phyloP scores from a whole-genome alignment of 1,139 yeast species.

The Lodderomyces pseudojiufengensis region DNA sequence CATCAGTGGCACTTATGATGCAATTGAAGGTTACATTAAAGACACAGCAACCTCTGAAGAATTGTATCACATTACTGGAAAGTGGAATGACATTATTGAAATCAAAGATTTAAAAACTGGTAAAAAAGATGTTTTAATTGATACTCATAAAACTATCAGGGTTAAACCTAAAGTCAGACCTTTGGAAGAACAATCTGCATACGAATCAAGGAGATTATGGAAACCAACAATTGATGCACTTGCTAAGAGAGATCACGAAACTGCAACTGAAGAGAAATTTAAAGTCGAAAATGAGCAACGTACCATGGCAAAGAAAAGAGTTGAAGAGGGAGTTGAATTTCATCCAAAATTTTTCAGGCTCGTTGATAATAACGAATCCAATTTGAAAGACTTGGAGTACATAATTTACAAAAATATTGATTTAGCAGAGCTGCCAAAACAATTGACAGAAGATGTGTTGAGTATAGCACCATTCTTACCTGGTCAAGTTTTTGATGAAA shows the following conservation, averaged over 20 bases:
- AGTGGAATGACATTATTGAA: conserved; percentile 88
- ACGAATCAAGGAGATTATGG: conserved; percentile 86
- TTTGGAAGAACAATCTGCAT: conserved; percentile 69
- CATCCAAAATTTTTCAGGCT: conserved; percentile 71
- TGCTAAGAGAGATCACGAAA: conserved; percentile 66
- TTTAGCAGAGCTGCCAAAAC: conserved; percentile 41
- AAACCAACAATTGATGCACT: conserved; percentile 74
- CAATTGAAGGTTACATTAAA: conserved; percentile 72
- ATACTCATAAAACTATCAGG: conserved; percentile 53
- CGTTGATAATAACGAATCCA: conserved; percentile 18
- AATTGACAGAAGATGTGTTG: conserved; percentile 51
- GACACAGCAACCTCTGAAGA: conserved; percentile 50
- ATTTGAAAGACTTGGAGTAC: conserved; percentile 50
- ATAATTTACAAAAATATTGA: conserved; percentile 55
- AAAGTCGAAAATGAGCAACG: conserved; percentile 85
- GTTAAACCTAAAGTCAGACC: conserved; percentile 71
- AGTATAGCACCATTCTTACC: conserved; percentile 74
- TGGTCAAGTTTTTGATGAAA: conserved; percentile 62
- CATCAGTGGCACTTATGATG: conserved; percentile 88
- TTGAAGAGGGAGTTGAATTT: conserved; percentile 75
- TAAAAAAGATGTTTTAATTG: conserved; percentile 54
- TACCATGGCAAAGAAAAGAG: conserved; percentile 62
- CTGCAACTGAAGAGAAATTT: conserved; percentile 85
- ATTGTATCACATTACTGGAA: conserved; percentile 71
- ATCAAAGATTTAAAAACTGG: conserved; percentile 54